Base-by-base conservation (phyloP, 1,284 basidiomycete genomes). In the Leccinum griseonigrum region DNA sequence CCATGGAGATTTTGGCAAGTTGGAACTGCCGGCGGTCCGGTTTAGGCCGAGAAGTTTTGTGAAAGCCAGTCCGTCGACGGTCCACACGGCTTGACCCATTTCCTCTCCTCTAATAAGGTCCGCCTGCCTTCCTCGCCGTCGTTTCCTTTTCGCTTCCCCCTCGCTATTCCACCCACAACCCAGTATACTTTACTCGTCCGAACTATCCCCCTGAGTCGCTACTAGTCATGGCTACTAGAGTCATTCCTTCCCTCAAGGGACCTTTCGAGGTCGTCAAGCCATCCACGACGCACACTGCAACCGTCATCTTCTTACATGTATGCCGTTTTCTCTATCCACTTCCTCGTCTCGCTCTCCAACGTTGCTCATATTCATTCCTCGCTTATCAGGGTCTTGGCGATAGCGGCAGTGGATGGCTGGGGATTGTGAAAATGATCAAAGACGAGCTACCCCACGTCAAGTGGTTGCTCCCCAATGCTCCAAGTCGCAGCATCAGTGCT, bases 251-350 rank as follows among this genome's bases (percentile, higher is more conserved):
- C 36, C 61, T 61, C 50, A 68, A 75, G 53, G 68, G 75, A 26
- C 65, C 76, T 68, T 78, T 73, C 68, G 71, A 90, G 62, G 76
- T 80, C 22, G 77, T 91, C 38, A 78, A 81, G 26, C 79, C 91
- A 28, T 70, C 77, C 51, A 70, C 77, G 43, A 85, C 83, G 65
- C 94, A 96, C 75, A 89, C 91, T 2, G 92, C 93, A 4, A 95
- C 92, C 2, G 86, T 96, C 66, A 91, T 97, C 70, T 94, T 96
- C 74, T 78, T 93, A 40, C 95, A 97, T 81, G 91, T 94, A 73
- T 68, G 87, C 4, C 52, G 56, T 58, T 11, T 63, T 48, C 14
- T 5, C 29, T 29, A 55, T 38, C 22, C 4, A 6, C n/a, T 77
- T 32, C 28, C 34, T 28, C 28, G 40, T 43, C 51, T 38, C 9